Conservation (phyloP, 2,329 filamentous ascomycete genomes). For the Eutypa lata region DNA sequence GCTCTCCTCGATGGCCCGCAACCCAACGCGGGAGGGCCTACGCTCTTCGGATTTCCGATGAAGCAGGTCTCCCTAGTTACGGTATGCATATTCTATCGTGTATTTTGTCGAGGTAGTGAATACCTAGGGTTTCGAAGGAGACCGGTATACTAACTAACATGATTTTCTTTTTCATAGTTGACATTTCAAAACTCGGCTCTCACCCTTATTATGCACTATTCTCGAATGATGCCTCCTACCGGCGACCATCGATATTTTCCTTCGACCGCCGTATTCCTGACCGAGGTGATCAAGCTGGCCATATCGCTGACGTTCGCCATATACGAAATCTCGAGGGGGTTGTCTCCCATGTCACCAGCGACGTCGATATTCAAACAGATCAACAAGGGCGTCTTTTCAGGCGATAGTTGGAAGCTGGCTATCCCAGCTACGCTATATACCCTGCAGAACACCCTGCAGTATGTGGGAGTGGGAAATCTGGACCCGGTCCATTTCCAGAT, state of each 20-base stretch:
- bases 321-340: conserved; percentile 76
- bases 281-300: conserved; percentile 85
- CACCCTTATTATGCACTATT: conserved; percentile 89
- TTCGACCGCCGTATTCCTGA: conserved; percentile 90
- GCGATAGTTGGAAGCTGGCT: conserved; percentile 92
- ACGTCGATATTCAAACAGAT: conserved; percentile 79
- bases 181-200: conserved; percentile 78
- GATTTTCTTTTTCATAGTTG: conserved; percentile 47
- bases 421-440: conserved; percentile 88
- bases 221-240: conserved; percentile 81
- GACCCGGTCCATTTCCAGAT: conserved; percentile 93
- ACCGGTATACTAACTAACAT: not conserved
- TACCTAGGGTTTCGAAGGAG: not conserved
- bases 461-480: conserved; percentile 84
- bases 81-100: conserved; percentile 36
- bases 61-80: conserved; percentile 67
- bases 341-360: conserved; percentile 75
- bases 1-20: conserved; percentile 38
- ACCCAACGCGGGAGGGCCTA: conserved; percentile 38
- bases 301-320: conserved; percentile 84
- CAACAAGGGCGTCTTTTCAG: conserved; percentile 76
- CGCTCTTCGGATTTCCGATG: conserved; percentile 58
- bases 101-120: not conserved
- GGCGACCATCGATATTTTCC: conserved; percentile 87
- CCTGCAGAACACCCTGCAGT: conserved; percentile 89